Evolutionary conservation across 257 asterid genomes (phyloP).

Genomic region (Forsythia viridissima): DNA sequence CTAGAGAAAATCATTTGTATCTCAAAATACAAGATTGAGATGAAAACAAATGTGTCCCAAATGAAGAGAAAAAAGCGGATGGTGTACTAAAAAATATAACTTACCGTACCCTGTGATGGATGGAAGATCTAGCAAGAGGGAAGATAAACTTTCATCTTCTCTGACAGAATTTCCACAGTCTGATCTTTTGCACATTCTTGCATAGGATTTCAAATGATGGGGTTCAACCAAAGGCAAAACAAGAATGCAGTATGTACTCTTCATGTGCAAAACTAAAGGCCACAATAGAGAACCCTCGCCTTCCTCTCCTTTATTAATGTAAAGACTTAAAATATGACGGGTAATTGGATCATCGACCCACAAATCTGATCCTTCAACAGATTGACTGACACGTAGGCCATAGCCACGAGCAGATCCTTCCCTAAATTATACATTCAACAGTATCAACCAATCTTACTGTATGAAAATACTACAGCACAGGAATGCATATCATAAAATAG

Average conservation of each 20-base stretch:
- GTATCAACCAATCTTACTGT: slow-evolving; percentile 17
- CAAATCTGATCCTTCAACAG: slow-evolving; percentile 89
- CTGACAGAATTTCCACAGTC: slow-evolving; percentile 85
- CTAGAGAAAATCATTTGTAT: background rate
- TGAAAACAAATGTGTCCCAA: background rate
- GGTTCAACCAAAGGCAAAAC: slow-evolving; percentile 86
- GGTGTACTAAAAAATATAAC: slow-evolving; percentile 36
- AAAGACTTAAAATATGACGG: slow-evolving; percentile 71
- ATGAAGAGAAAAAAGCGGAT: background rate
- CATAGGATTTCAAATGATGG: slow-evolving; percentile 68
- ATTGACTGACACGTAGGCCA: slow-evolving; percentile 71
- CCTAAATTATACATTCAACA: slow-evolving; percentile 41
- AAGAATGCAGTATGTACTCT: slow-evolving; percentile 71
- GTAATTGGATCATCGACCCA: slow-evolving; percentile 98
- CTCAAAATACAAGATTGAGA: slow-evolving; percentile 9
- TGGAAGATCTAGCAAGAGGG: slow-evolving; percentile 80
- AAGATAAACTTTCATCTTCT: slow-evolving; percentile 68
- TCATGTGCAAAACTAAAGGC: slow-evolving; percentile 80
- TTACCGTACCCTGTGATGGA: slow-evolving; percentile 99
- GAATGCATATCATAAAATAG: background rate
- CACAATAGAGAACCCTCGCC: slow-evolving; percentile 59
- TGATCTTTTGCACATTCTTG: slow-evolving; percentile 63
- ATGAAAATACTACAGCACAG: slow-evolving; percentile 15
- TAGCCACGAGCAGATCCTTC: slow-evolving; percentile 92
- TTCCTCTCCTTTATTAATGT: slow-evolving; percentile 54